Evolutionary conservation across 805 yeast genomes (phyloP).

Genomic region (Phaffomyces opuntiae): DNA sequence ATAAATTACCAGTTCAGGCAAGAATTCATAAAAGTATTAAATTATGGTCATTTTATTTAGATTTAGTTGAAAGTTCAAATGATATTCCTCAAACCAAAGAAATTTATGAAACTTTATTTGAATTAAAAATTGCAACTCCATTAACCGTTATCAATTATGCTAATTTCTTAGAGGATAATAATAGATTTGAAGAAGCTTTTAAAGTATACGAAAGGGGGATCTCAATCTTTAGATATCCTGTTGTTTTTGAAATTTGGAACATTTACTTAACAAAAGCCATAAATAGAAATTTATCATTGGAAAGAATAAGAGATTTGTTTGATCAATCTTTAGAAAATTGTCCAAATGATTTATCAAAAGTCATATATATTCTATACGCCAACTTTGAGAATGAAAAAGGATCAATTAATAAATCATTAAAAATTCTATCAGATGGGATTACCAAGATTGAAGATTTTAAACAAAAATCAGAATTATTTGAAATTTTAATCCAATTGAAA

Average conservation of each 20-base stretch:
- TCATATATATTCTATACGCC: conserved; percentile 49
- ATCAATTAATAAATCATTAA: conserved; percentile 40
- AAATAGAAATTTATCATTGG: conserved; percentile 30
- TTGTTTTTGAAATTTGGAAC: conserved; percentile 65
- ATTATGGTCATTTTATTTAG: conserved; percentile 71
- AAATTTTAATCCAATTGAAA: conserved; percentile 35
- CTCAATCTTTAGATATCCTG: conserved; percentile 51
- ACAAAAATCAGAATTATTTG: conserved; percentile 36
- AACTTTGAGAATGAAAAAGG: conserved; percentile 56
- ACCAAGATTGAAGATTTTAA: conserved; percentile 20
- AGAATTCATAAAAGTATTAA: conserved; percentile 52
- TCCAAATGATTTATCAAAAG: conserved; percentile 40
- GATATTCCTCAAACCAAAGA: conserved; percentile 32
- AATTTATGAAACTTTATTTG: conserved; percentile 48
- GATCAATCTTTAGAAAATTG: conserved; percentile 55
- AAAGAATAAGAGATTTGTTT: conserved; percentile 64
- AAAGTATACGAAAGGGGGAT: conserved; percentile 64
- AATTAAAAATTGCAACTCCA: conserved; percentile 63
- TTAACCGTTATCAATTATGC: conserved; percentile 61
- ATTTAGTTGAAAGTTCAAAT: conserved; percentile 52
- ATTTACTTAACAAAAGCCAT: conserved; percentile 52
- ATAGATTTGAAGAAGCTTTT: conserved; percentile 43
- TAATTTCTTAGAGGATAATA: conserved; percentile 43
- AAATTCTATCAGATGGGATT: conserved; percentile 38
- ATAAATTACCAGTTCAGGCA: conserved; percentile 43